These are phyloP conservation scores for Sclerotinia nivalis DNA, from an alignment of 2,329 filamentous ascomycete genomes.

Conservation along the genomic window DNA sequence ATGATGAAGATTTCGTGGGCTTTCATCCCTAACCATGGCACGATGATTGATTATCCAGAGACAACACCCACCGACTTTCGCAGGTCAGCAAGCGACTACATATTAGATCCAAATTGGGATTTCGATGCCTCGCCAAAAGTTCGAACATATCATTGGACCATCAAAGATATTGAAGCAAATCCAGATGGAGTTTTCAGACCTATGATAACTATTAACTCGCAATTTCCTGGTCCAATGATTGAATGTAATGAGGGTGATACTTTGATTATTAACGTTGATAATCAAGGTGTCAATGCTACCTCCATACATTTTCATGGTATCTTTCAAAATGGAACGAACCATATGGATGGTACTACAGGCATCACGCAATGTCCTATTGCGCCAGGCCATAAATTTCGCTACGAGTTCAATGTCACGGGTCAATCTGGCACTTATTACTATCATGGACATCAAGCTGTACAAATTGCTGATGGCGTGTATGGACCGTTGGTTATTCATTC, in stretches of 20 bases:
- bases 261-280: constrained; percentile 67
- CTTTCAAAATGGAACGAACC: constrained; percentile 73
- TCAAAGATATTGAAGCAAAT: constrained; percentile 58
- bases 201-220: constrained; percentile 71
- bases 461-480: constrained; percentile 68
- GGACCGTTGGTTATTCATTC: constrained; percentile 68
- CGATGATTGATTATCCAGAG: constrained; percentile 25
- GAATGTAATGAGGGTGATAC: constrained; percentile 73
- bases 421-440: constrained; percentile 58
- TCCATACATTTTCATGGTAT: constrained; percentile 78
- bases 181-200: constrained; percentile 59
- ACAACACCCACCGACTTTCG: constrained; percentile 33
- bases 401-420: constrained; percentile 62
- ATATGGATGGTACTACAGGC: constrained; percentile 71
- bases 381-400: constrained; percentile 62
- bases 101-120: constrained; percentile 59
- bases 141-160: constrained; percentile 61
- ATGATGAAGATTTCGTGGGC: constrained; percentile 33
- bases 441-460: constrained; percentile 64
- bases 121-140: constrained; percentile 50
- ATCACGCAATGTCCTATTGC: constrained; percentile 64
- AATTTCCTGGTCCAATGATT: constrained; percentile 73
- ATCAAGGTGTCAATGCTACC: constrained; percentile 62
- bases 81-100: constrained; percentile 51
- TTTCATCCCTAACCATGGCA: constrained; percentile 31